These are phyloP conservation scores for Stemphylium vesicarium DNA, from an alignment of 2,329 filamentous ascomycete genomes.

Conservation along the genomic window DNA sequence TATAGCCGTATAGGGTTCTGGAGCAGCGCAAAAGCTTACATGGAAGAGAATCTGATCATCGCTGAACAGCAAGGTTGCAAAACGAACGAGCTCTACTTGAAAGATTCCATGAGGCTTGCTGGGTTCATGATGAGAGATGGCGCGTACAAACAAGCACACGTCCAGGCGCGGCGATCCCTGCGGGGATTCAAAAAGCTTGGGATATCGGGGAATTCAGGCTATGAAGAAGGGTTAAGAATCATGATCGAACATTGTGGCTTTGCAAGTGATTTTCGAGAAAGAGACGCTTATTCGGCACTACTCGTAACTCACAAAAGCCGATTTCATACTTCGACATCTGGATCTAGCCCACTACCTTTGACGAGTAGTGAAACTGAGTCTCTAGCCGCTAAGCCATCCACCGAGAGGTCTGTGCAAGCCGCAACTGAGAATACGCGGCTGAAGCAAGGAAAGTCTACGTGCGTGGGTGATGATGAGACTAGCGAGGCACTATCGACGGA, in stretches of 20 bases:
- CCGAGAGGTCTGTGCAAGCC: too few species aligned
- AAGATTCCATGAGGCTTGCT: constrained; percentile 21
- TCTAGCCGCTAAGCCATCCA: too few species aligned
- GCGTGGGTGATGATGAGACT: too few species aligned
- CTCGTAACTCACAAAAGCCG: constrained; percentile 11
- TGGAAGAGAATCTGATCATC: constrained; percentile 28
- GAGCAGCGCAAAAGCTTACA: constrained; percentile 20
- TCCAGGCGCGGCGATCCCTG: constrained; percentile 26
- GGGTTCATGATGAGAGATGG: constrained; percentile 24
- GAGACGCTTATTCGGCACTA: constrained; percentile 28
- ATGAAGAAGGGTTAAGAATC: constrained; percentile 20
- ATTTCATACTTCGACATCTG: background rate
- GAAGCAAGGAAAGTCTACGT: too few species aligned
- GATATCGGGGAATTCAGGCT: constrained; percentile 13
- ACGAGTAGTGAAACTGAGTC: too few species aligned
- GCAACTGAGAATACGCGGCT: too few species aligned
- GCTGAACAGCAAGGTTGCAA: constrained; percentile 25
- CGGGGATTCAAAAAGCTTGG: constrained; percentile 28
- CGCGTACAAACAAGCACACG: constrained; percentile 27
- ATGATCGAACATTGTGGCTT: constrained; percentile 23
- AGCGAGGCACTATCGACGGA: too few species aligned
- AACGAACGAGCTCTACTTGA: constrained; percentile 21
- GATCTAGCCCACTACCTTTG: too few species aligned
- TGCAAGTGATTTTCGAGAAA: constrained; percentile 25
- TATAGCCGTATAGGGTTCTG: constrained; percentile 18